Percentiles rank a stretch among this genome's conserved stretches.
Conservation (phyloP, 306 rosid genomes). For the Cucurbita argyrosperma region DNA sequence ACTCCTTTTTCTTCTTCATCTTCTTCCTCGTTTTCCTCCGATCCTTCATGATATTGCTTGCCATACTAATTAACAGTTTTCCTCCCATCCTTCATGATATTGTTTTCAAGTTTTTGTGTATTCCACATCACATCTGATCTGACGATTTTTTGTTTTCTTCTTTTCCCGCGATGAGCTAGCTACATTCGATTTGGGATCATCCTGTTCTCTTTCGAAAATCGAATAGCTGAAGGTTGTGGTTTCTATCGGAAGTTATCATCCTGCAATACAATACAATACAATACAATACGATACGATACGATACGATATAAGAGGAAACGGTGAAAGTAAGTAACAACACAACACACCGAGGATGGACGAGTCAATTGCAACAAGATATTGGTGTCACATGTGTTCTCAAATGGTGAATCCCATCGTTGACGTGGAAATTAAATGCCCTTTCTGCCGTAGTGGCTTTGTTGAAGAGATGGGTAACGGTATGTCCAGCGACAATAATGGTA, state of each 20-base stretch:
- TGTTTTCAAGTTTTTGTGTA: neutral
- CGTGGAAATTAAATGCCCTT: slow-evolving; percentile 48
- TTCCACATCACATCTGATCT: neutral
- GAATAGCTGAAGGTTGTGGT: neutral
- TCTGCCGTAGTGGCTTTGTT: slow-evolving; percentile 46
- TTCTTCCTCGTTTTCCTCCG: neutral
- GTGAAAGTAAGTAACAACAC: neutral
- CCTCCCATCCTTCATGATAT: neutral
- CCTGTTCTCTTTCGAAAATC: neutral
- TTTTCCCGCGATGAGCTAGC: neutral
- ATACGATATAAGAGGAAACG: too few relatives aligned
- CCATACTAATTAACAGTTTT: too few relatives aligned
- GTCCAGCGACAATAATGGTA: slow-evolving; percentile 5
- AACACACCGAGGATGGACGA: slow-evolving; percentile 27
- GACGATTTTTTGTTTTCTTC: neutral
- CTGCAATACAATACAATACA: too few relatives aligned
- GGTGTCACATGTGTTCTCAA: slow-evolving; percentile 55
- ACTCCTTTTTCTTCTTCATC: neutral
- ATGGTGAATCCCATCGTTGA: slow-evolving; percentile 44
- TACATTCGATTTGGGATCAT: neutral
- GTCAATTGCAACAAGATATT: slow-evolving; percentile 40
- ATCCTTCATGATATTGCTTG: neutral
- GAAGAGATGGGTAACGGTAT: slow-evolving; percentile 31
- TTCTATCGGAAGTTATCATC: neutral
- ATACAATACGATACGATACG: too few relatives aligned